Base-by-base conservation (phyloP, 202 grass and related monocot species). In the Digitaria exilis region DNA sequence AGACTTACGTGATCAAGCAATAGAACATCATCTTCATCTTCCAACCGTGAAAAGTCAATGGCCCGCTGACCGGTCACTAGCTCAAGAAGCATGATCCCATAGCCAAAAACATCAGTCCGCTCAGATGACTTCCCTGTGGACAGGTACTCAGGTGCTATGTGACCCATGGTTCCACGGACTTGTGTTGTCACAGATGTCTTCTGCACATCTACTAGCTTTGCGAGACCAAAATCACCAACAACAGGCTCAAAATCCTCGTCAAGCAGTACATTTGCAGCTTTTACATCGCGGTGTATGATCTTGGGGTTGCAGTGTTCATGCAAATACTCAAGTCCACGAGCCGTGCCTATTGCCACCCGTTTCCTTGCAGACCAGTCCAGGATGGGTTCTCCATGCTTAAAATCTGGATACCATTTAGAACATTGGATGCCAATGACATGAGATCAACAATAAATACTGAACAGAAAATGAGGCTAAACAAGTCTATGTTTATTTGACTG, bases 291-390 rank as follows among this genome's bases (percentile, higher is more conserved):
- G 46, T 98, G 96, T 76, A 98, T 98, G 80, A 98, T 98, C 67
- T 98, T 98, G 10, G 96, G 96, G 51, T 93, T 92, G 90, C 96
- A 98, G 83, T 98, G 96, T 80, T 93, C 92, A 56, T 98, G 96
- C 49, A 98, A 80, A 87, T 98, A 95, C 77, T 95, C 96, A 21
- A 98, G 78, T 61, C 96, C 96, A 52, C 93, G 90, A 9, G 92
- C 96, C 13, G 96, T 95, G 57, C 92, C 96, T 34, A 98, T 84
- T 79, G 96, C 90, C 79, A 93, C 84, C 52, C 75, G 80, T 85
- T 98, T 98, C 66, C 96, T 92, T 75, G 70, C 50, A 45, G 87
- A 78, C 96, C 96, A 98, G 61, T 93, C 89, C 78, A 98, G 75
- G 59, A 89, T 82, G 65, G 92, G 87, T 76, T 95, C 90, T 63